A percentile compares a stretch with the other conserved stretches of the same genome.
Evolutionary conservation across 2,329 filamentous ascomycete species (phyloP).

Genomic region (Tricladium varicosporioides): DNA sequence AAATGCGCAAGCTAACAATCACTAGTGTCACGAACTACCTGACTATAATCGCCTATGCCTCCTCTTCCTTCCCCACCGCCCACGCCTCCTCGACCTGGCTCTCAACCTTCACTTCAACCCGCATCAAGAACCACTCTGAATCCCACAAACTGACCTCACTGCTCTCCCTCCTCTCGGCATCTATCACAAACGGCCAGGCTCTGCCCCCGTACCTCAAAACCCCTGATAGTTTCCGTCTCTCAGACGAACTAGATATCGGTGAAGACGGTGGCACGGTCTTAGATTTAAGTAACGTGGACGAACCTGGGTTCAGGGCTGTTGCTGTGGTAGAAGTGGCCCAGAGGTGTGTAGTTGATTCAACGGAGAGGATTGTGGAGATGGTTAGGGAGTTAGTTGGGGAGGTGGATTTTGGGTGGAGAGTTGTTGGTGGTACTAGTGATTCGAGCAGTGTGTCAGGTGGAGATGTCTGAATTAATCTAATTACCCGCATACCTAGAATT

Average conservation of each 20-base stretch:
- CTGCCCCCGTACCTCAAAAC: slow-evolving; percentile 66
- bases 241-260: slow-evolving; percentile 50
- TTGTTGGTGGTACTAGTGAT: slow-evolving; percentile 1
- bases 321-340: slow-evolving; percentile 64
- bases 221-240: slow-evolving; percentile 58
- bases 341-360: slow-evolving; percentile 10
- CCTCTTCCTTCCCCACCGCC: slow-evolving; percentile 42
- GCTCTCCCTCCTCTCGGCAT: slow-evolving; percentile 64
- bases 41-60: slow-evolving; percentile 61
- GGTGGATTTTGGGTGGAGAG: slow-evolving; percentile 54
- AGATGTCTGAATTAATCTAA: neutral
- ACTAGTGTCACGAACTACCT: slow-evolving; percentile 63
- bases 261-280: slow-evolving; percentile 56
- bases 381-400: slow-evolving; percentile 67
- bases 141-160: slow-evolving; percentile 65
- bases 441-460: neutral
- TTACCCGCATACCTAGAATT: too few species aligned
- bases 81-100: slow-evolving; percentile 47
- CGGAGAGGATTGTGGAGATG: slow-evolving; percentile 41
- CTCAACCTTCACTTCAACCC: slow-evolving; percentile 40
- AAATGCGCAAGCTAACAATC: neutral
- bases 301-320: slow-evolving; percentile 71
- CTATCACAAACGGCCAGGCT: slow-evolving; percentile 62
- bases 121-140: slow-evolving; percentile 52
- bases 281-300: slow-evolving; percentile 60